A percentile compares a stretch with the other conserved stretches of the same genome.
phyloP scores from a whole-genome alignment of 768 basidiomycete genomes.

The Mycena filopes region DNA sequence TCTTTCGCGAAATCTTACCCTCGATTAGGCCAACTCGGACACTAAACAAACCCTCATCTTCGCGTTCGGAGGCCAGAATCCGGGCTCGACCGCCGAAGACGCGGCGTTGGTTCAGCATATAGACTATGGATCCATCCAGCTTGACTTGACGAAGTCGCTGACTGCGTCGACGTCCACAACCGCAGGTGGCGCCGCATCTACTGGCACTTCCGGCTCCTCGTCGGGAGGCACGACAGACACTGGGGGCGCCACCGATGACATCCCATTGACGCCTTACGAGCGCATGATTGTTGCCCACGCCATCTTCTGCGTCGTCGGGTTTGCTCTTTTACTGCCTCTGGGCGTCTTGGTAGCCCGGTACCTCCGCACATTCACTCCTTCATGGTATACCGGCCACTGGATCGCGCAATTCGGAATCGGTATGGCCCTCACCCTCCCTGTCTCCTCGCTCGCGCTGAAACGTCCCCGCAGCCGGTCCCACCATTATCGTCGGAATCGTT shows the following conservation, averaged over 20 bases:
- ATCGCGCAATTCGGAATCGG: conserved; percentile 59
- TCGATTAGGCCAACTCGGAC: conserved; percentile 52
- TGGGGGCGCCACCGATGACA: conserved; percentile 36
- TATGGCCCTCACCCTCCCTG: conserved; percentile 36
- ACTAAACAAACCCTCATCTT: conserved; percentile 63
- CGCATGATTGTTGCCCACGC: conserved; percentile 66
- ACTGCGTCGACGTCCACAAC: conserved; percentile 1
- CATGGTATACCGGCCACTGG: conserved; percentile 67
- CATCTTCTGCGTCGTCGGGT: conserved; percentile 59
- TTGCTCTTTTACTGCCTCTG: conserved; percentile 62
- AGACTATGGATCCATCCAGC: conserved; percentile 49
- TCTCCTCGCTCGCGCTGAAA: conserved; percentile 15
- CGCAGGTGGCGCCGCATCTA: conserved; percentile 27
- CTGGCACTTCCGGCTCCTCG: conserved; percentile 35
- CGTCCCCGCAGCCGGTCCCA: conserved; percentile 51
- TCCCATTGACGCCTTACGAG: conserved; percentile 58
- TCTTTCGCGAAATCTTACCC: neutral
- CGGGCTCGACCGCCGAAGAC: conserved; percentile 54
- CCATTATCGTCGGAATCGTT: conserved; percentile 54
- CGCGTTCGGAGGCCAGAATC: conserved; percentile 64
- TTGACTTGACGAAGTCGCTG: conserved; percentile 62
- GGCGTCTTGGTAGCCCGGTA: conserved; percentile 67
- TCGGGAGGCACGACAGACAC: conserved; percentile 24
- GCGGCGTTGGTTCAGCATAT: conserved; percentile 61
- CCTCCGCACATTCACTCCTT: conserved; percentile 56